These are phyloP conservation scores for Laguncularia racemosa DNA, from an alignment of 345 rosid genomes.

Conservation along the genomic window DNA sequence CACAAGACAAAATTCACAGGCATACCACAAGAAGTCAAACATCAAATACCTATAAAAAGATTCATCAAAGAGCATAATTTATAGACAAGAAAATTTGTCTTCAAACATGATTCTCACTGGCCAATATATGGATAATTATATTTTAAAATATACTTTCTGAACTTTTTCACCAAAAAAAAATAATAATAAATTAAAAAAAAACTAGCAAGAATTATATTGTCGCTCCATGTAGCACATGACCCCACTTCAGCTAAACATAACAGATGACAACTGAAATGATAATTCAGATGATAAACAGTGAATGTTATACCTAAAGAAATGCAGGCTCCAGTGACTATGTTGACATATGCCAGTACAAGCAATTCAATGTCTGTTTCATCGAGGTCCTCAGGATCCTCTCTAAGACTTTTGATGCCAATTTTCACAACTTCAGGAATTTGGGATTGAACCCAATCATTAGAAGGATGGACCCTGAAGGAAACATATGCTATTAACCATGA, in stretches of 20 bases:
- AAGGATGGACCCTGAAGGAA: constrained; percentile 61
- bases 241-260: too few relatives aligned
- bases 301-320: constrained; percentile 69
- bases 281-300: constrained; percentile 1
- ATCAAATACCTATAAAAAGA: too few relatives aligned
- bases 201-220: too few relatives aligned
- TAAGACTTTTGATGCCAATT: constrained; percentile 50
- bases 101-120: too few relatives aligned
- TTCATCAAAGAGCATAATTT: too few relatives aligned
- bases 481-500: constrained; percentile 4
- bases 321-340: constrained; percentile 90
- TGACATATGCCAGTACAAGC: constrained; percentile 81
- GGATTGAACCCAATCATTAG: constrained; percentile 76
- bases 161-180: too few relatives aligned
- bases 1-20: not conserved
- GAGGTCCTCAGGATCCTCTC: constrained; percentile 51
- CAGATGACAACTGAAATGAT: not conserved
- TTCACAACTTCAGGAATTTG: constrained; percentile 83
- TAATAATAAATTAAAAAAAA: too few relatives aligned
- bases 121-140: too few relatives aligned
- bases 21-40: not conserved
- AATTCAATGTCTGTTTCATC: constrained; percentile 78
- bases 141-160: too few relatives aligned
- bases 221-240: too few relatives aligned
- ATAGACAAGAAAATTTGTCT: too few relatives aligned